Percentiles rank a stretch among this genome's conserved stretches.
These are phyloP conservation scores for Blastobotrys buckinghamii DNA, from an alignment of 1,139 yeast species.

Conservation along the genomic window DNA sequence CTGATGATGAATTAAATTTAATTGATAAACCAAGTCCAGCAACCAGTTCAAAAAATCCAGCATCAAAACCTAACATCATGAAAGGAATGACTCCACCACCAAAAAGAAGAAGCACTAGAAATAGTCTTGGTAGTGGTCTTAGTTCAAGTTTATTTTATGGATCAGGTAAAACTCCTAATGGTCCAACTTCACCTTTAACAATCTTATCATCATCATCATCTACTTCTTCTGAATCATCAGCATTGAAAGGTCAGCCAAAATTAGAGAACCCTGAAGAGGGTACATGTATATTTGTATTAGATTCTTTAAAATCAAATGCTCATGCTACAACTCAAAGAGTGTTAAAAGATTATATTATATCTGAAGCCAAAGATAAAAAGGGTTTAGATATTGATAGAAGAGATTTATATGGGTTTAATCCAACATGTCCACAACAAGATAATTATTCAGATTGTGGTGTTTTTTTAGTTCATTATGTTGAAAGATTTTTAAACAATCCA, in stretches of 20 bases:
- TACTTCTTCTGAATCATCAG: neutral
- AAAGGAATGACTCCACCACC: neutral
- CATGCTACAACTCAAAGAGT: constrained; percentile 43
- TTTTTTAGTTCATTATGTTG: constrained; percentile 76
- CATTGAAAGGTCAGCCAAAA: neutral
- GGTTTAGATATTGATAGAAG: constrained; percentile 42
- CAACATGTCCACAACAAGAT: constrained; percentile 74
- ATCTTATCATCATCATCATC: neutral
- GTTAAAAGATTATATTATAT: constrained; percentile 54
- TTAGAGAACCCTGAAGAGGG: constrained; percentile 11
- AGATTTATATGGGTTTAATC: constrained; percentile 40
- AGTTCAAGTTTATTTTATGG: neutral
- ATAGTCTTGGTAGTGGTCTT: neutral
- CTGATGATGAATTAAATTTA: neutral
- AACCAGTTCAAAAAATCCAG: neutral
- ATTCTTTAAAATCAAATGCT: constrained; percentile 47
- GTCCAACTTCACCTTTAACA: neutral
- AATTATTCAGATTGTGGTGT: constrained; percentile 95
- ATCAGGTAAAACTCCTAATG: constrained; percentile 2
- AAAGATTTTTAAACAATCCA: constrained; percentile 54
- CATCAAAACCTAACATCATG: too few relatives aligned
- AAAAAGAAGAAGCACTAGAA: neutral
- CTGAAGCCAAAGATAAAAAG: constrained; percentile 64
- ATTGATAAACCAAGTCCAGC: neutral
- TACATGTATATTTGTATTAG: constrained; percentile 64